These are phyloP conservation scores for Colletotrichum tanaceti DNA, from an alignment of 2,329 filamentous ascomycete genomes.

Conservation along the genomic window DNA sequence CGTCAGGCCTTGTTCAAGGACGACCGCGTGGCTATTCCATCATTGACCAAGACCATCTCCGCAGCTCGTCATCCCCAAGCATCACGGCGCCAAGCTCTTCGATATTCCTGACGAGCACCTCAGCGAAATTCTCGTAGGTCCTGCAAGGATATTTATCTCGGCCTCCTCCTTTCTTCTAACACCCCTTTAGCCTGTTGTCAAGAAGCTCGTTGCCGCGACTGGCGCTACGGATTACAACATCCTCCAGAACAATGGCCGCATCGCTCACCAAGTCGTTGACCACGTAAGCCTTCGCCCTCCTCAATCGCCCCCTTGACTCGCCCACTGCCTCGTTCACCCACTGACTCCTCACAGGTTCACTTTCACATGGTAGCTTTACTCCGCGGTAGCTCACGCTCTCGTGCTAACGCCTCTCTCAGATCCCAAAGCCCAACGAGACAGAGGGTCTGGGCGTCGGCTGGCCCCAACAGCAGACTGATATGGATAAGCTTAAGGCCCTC, in stretches of 20 bases:
- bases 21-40: background rate
- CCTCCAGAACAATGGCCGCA: conserved; percentile 92
- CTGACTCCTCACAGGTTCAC: conserved; percentile 72
- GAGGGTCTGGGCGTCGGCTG: conserved; percentile 86
- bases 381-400: background rate
- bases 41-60: conserved; percentile 21
- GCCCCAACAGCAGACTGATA: conserved; percentile 80
- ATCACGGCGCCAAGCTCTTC: conserved; percentile 88
- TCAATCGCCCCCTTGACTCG: no score
- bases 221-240: conserved; percentile 89
- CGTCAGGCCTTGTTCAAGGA: background rate
- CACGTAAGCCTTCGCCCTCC: conserved; percentile 73
- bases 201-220: conserved; percentile 83
- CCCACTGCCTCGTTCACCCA: background rate
- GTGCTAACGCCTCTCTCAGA: conserved; percentile 62
- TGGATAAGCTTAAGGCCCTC: conserved; percentile 84
- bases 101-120: conserved; percentile 94
- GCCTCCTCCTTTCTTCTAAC: background rate
- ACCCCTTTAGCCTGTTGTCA: conserved; percentile 74
- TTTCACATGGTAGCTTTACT: conserved; percentile 84
- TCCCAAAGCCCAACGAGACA: conserved; percentile 88
- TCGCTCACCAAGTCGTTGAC: conserved; percentile 92
- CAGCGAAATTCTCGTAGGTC: conserved; percentile 78
- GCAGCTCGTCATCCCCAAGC: conserved; percentile 95
- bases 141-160: background rate